phyloP scores from a whole-genome alignment of 345 rosid species.

The Geranium rotundifolium region DNA sequence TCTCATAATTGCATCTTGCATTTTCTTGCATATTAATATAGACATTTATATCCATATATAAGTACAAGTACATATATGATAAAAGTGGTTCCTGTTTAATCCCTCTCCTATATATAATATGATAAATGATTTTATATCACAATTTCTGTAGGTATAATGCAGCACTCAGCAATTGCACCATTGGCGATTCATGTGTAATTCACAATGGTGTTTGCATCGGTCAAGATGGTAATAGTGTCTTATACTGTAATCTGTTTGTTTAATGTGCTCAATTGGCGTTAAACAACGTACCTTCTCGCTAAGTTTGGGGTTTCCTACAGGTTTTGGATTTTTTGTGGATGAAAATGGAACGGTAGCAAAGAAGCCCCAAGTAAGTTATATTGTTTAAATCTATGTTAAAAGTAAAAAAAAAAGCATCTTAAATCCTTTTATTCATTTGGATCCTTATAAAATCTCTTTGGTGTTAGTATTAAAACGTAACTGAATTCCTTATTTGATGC shows the following conservation, averaged over 20 bases:
- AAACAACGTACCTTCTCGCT: not conserved
- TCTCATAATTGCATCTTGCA: too few species aligned
- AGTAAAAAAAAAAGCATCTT: not conserved
- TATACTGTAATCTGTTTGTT: not conserved
- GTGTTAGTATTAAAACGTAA: too few species aligned
- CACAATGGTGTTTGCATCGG: conserved; percentile 80
- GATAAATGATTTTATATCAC: not conserved
- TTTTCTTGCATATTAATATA: too few species aligned
- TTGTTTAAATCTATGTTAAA: not conserved
- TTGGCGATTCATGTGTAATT: conserved; percentile 58
- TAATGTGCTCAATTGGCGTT: too few species aligned
- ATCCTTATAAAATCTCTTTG: too few species aligned
- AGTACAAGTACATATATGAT: too few species aligned
- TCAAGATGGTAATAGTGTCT: conserved; percentile 58
- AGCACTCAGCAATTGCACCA: conserved; percentile 47
- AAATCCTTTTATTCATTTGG: not conserved
- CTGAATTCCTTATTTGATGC: too few species aligned
- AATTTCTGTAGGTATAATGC: conserved; percentile 42
- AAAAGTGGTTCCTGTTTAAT: too few species aligned
- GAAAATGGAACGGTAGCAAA: conserved; percentile 56
- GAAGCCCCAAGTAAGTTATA: conserved; percentile 65
- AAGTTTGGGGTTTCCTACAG: conserved; percentile 17
- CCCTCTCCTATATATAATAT: not conserved
- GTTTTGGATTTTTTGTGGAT: conserved; percentile 78
- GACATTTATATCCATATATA: too few species aligned